phyloP scores from a whole-genome alignment of 2,329 filamentous ascomycete genomes.

The Diaporthe humulicola region DNA sequence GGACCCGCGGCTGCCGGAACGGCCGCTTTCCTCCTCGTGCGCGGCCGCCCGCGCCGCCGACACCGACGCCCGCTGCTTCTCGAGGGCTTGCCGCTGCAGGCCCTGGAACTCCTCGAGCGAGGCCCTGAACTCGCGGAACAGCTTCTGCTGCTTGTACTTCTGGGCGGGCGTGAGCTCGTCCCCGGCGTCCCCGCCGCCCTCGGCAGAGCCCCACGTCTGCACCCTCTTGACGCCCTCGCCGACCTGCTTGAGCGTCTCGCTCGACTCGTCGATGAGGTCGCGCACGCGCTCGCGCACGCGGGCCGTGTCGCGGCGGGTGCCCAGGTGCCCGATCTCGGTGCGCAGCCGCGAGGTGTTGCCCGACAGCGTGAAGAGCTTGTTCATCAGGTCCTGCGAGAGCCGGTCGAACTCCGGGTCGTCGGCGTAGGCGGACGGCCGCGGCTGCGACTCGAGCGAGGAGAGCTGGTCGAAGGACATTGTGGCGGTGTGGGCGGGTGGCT shows the following conservation, averaged over 20 bases:
- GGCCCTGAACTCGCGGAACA: constrained; percentile 92
- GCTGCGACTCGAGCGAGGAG: constrained; percentile 84
- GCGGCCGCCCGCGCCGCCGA: constrained; percentile 82
- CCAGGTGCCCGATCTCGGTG: constrained; percentile 86
- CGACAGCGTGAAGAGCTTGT: constrained; percentile 89
- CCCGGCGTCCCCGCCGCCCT: neutral
- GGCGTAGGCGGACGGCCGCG: constrained; percentile 73
- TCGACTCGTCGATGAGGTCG: constrained; percentile 87
- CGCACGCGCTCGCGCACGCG: constrained; percentile 92
- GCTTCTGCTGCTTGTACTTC: constrained; percentile 95
- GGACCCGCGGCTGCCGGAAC: no score
- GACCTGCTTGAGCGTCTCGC: constrained; percentile 88
- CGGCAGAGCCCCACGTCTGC: constrained; percentile 84
- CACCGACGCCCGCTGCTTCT: constrained; percentile 91
- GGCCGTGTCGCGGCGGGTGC: constrained; percentile 91
- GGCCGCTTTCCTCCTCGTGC: constrained; percentile 69
- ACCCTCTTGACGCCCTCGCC: constrained; percentile 95
- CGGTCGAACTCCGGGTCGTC: constrained; percentile 94
- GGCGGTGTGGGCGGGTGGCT: neutral
- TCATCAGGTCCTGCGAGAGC: constrained; percentile 85
- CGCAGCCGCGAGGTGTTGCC: constrained; percentile 88
- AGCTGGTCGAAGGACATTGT: constrained; percentile 93
- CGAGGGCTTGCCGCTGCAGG: constrained; percentile 89
- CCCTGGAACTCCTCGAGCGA: constrained; percentile 91
- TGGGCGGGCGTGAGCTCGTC: constrained; percentile 90